Evolutionary conservation across 2,329 filamentous ascomycete species (phyloP), one percentile per base, ranked within the genome.

Genomic region (Lasiodiplodia theobromae): DNA sequence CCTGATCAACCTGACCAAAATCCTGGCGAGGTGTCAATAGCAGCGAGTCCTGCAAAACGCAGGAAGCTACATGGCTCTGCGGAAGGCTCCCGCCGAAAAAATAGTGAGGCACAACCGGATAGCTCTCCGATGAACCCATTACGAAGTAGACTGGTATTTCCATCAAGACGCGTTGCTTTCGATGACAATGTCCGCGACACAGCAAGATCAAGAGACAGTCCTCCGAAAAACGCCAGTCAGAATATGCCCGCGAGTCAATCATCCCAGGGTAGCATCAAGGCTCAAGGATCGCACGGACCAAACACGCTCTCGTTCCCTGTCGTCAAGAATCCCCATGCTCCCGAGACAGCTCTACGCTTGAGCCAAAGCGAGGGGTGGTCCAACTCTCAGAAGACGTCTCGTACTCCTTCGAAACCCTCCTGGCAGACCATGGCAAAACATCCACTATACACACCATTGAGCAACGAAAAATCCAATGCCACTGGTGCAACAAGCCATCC

Each of bases 281-380:
- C 79, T 21, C 79, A 76, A 60, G 76, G 75, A 7, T 66, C 68
- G 25, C 72, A 77, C 71, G 80, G 71, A 77, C 80, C 71, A 74
- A 84, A 70, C 3, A 84, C 82, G 25, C 81, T 93, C 31, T 85
- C 85, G 34, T 96, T 93, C 74, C 86, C 91, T 1, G 87, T 94
- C 14, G 92, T 95, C 25, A 96, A 97, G 79, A 88, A 95, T 72
- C 86, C 90, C 0, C 86, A 89, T 72, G 88, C 92, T 72, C 86
- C 87, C 5, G 84, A 84, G 69, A 92, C 90, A 0, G 82, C 85
- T 34, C 72, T 88, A 56, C 87, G 89, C 54, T 81, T 93, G 37
- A 93, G 91, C 74, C 92, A 95, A 77, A 51, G 60, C 1, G 87
- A 85, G 67, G 81, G 78, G 64, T 86, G 86, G 44, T 87, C 88